Conservation (phyloP, 2,329 filamentous ascomycete genomes). For the Nakataea oryzae region DNA sequence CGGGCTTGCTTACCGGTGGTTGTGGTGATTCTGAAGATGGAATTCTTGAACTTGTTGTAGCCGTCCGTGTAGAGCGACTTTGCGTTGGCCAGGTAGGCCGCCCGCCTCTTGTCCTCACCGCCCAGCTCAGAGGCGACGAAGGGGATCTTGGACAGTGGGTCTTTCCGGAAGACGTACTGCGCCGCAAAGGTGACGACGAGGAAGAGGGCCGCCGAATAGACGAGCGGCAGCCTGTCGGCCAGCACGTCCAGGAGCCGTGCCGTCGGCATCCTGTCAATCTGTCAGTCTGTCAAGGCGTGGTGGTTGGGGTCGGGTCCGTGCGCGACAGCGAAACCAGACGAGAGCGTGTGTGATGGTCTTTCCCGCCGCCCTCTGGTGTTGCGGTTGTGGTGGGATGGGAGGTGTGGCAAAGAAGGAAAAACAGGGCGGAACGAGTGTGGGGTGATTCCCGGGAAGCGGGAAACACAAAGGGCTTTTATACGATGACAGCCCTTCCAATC, state of each 20-base stretch:
- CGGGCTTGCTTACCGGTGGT: conserved; percentile 9
- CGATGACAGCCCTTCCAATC: too few species aligned
- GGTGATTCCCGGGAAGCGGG: too few species aligned
- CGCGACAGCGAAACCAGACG: too few species aligned
- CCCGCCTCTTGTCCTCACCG: conserved; percentile 14
- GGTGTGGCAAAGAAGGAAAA: too few species aligned
- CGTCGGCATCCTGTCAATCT: background rate
- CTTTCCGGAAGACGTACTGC: conserved; percentile 8
- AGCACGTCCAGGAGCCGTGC: background rate
- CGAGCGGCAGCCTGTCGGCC: conserved; percentile 7
- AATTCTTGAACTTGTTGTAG: conserved; percentile 21
- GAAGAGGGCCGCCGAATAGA: conserved; percentile 8
- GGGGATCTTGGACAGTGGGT: conserved; percentile 14
- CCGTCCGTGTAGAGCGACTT: conserved; percentile 16
- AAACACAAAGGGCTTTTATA: too few species aligned
- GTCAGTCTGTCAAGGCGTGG: too few species aligned
- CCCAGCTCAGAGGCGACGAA: conserved; percentile 15
- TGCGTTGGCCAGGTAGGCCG: conserved; percentile 13
- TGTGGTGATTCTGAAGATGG: conserved; percentile 18
- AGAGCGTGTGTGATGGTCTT: too few species aligned
- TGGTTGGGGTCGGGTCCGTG: too few species aligned
- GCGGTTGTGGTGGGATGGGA: too few species aligned
- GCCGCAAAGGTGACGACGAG: conserved; percentile 8
- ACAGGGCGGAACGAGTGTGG: too few species aligned
- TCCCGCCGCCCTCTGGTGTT: too few species aligned